Evolutionary conservation across 306 rosid species (phyloP).

Genomic region (Prinsepia uniflora): DNA sequence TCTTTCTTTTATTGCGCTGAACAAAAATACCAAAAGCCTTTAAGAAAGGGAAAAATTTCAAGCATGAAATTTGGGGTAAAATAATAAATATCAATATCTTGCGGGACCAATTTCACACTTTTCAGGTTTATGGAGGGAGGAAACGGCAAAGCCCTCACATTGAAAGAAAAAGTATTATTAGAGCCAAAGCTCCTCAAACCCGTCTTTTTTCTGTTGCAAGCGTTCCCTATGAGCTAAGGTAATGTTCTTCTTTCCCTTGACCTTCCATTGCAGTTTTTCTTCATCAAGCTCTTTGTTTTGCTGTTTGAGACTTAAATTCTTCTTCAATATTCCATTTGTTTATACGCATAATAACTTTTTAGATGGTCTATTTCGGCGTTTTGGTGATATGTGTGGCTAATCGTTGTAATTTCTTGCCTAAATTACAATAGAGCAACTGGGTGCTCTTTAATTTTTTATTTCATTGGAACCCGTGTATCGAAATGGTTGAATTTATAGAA

Average conservation of each 20-base stretch:
- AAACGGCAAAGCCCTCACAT: neutral
- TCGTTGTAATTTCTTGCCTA: neutral
- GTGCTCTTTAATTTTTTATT: constrained; percentile 14
- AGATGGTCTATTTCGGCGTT: constrained; percentile 3
- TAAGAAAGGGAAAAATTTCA: neutral
- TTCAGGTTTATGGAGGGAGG: constrained; percentile 8
- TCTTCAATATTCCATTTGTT: neutral
- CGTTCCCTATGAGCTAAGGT: constrained; percentile 35
- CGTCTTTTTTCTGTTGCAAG: neutral
- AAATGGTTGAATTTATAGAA: constrained; percentile 11
- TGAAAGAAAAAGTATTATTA: neutral
- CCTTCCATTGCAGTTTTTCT: constrained; percentile 10
- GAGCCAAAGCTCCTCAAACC: constrained; percentile 27
- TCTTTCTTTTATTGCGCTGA: no score
- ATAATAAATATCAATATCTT: neutral
- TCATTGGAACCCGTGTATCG: constrained; percentile 5
- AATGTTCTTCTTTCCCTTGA: constrained; percentile 11
- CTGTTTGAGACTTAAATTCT: neutral
- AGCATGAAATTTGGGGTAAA: neutral
- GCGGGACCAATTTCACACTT: constrained; percentile 5
- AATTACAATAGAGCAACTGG: constrained; percentile 11
- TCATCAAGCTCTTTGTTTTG: neutral
- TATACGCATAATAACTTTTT: neutral
- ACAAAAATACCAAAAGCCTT: neutral
- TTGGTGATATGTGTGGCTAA: neutral